Conservation (phyloP, 2,329 filamentous ascomycete genomes). For the Aureobasidium melanogenum region DNA sequence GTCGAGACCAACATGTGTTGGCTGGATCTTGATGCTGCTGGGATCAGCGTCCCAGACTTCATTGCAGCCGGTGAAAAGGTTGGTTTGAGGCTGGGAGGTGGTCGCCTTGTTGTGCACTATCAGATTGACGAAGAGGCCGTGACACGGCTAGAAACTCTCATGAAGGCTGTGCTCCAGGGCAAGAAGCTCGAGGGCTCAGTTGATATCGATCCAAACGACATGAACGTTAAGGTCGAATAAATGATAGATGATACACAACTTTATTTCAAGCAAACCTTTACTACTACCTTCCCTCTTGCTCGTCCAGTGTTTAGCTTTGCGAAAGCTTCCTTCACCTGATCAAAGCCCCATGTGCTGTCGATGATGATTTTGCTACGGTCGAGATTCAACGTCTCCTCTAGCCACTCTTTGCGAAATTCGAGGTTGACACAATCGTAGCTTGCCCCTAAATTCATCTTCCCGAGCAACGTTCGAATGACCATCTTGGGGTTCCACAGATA, state of each 20-base stretch:
- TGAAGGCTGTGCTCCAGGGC: constrained; percentile 32
- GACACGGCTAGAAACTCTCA: constrained; percentile 46
- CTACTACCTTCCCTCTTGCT: constrained; percentile 27
- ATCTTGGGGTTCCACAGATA: constrained; percentile 15
- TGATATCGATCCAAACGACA: constrained; percentile 15
- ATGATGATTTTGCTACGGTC: constrained; percentile 48
- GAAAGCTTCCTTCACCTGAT: constrained; percentile 38
- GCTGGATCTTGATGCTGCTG: constrained; percentile 60
- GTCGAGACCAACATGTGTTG: constrained; percentile 91
- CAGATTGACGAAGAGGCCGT: constrained; percentile 62
- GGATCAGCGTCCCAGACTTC: constrained; percentile 45
- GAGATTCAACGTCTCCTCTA: constrained; percentile 48
- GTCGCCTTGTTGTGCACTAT: constrained; percentile 60
- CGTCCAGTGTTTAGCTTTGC: constrained; percentile 27
- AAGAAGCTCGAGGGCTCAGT: constrained; percentile 19
- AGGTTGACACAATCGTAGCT: constrained; percentile 35
- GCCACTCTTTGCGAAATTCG: constrained; percentile 35
- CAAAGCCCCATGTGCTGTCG: constrained; percentile 49
- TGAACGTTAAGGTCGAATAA: constrained; percentile 15
- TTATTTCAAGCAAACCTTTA: constrained; percentile 14
- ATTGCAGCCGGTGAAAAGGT: constrained; percentile 46
- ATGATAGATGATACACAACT: neutral
- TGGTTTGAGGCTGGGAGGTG: constrained; percentile 48
- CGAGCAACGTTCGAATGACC: constrained; percentile 39
- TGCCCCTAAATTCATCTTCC: constrained; percentile 29